Conservation (phyloP, 306 rosid species). For the Rubus parviflorus region DNA sequence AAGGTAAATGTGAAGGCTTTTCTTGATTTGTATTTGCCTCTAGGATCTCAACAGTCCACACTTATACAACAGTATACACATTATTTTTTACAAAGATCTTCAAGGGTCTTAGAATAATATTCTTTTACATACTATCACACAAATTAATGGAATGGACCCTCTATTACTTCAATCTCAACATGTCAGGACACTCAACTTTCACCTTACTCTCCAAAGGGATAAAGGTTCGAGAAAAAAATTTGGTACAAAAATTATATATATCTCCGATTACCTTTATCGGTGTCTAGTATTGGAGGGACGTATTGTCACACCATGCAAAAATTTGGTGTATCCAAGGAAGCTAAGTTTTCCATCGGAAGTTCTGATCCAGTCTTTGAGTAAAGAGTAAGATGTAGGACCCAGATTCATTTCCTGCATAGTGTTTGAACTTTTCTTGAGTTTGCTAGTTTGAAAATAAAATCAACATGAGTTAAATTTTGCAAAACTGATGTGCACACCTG, state of each 20-base stretch:
- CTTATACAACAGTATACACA: background rate
- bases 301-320: conserved; percentile 84
- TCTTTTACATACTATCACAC: conserved; percentile 9
- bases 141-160: conserved; percentile 10
- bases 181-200: conserved; percentile 21
- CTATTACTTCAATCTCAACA: conserved; percentile 26
- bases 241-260: conserved; percentile 7
- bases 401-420: conserved; percentile 82
- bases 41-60: background rate
- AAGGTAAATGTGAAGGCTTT: background rate
- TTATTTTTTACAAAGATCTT: conserved; percentile 19
- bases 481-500: conserved; percentile 53
- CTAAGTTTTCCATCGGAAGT: conserved; percentile 82
- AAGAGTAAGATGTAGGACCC: conserved; percentile 66
- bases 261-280: conserved; percentile 39
- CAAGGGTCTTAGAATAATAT: conserved; percentile 17
- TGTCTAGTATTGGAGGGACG: conserved; percentile 71
- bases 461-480: background rate
- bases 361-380: conserved; percentile 86
- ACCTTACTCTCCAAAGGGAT: conserved; percentile 15
- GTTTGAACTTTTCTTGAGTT: conserved; percentile 20
- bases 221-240: background rate
- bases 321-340: conserved; percentile 78
- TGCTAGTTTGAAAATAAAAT: conserved; percentile 4
- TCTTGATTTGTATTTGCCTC: conserved; percentile 4